Evolutionary conservation across 495 filamentous ascomycete species (phyloP).

Genomic region (Hypoxylon subgilvum): DNA sequence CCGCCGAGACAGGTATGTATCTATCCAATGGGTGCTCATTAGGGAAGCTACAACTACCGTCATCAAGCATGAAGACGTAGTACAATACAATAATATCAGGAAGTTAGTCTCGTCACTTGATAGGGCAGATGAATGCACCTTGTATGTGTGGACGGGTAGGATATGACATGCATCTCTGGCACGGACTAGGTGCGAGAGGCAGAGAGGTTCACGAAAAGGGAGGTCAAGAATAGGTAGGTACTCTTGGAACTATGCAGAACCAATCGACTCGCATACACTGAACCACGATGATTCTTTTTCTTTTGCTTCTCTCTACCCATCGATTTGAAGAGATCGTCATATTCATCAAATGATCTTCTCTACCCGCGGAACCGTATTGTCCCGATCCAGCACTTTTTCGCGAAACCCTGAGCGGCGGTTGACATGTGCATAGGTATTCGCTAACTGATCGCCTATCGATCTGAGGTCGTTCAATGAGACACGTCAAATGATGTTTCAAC

Average conservation of each 20-base stretch:
- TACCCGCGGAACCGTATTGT: constrained; percentile 23
- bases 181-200: constrained; percentile 13
- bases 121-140: constrained; percentile 10
- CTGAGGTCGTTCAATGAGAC: constrained; percentile 8
- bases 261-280: constrained; percentile 32
- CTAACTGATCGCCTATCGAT: constrained; percentile 23
- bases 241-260: constrained; percentile 10
- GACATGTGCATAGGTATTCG: constrained; percentile 16
- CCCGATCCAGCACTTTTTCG: constrained; percentile 21
- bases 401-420: constrained; percentile 20
- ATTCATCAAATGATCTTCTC: constrained; percentile 7
- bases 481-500: constrained; percentile 11
- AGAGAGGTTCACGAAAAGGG: constrained; percentile 25
- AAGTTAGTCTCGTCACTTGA: not conserved
- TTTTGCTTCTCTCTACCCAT: constrained; percentile 22
- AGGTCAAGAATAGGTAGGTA: constrained; percentile 38
- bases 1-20: not conserved
- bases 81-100: constrained; percentile 4
- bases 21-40: not conserved
- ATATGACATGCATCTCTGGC: constrained; percentile 31
- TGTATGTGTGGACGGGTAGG: constrained; percentile 19
- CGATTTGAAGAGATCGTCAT: constrained; percentile 27
- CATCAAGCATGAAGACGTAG: constrained; percentile 5
- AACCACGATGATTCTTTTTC: constrained; percentile 21
- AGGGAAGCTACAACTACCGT: not conserved